Base-by-base conservation (phyloP, 352 stramenopile genomes). In the Globisporangium cystogenes region DNA sequence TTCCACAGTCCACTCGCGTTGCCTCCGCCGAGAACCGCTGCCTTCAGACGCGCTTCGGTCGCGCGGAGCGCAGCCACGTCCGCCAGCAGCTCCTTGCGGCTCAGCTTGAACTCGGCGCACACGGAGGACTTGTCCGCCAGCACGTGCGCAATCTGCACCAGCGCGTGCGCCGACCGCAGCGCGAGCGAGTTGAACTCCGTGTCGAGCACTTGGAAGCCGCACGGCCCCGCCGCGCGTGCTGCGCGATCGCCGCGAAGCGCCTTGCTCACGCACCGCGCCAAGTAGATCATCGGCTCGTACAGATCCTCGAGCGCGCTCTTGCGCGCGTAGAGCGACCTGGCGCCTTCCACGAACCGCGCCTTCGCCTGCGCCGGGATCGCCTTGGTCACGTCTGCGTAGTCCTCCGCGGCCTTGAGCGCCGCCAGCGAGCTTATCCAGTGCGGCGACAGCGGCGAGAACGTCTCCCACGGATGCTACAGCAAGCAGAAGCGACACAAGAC, bases 221-320 rank as follows among this genome's bases (percentile, higher is more conserved):
- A 57, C 4, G 56, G 53, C 7, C 40, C 40, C 10, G 40, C 0
- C 20, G 40, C 10, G n/a, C 40, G 6, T 23, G 14, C 18, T 21
- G 7, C n/a, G 21, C 14, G 24, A 2, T 12, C 52, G 23, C 7
- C 27, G 10, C 31, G 29, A 6, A 53, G 37, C 23, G 41, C n/a
- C 26, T 53, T 58, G 43, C 35, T 33, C 39, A 59, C 51, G 46
- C 53, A 66, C 35, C 66, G 16, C 23, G 81, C 81, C 16, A 94
- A 51, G 67, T 86, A 94, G 27, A 92, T 57, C 73, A 94, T 90
- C 4, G 83, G 83, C 48, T 94, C 73, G 53, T 88, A 94, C n/a
- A 88, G 42, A 35, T 87, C 69, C 1, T 70, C 37, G 10, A 90
- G 40, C n/a, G 67, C 67, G 12, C 67, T 57, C 23, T 76, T 49